A percentile compares a stretch with the other conserved stretches of the same genome.
These are phyloP conservation scores for Malus asiatica DNA, from an alignment of 306 rosid species.

Conservation along the genomic window DNA sequence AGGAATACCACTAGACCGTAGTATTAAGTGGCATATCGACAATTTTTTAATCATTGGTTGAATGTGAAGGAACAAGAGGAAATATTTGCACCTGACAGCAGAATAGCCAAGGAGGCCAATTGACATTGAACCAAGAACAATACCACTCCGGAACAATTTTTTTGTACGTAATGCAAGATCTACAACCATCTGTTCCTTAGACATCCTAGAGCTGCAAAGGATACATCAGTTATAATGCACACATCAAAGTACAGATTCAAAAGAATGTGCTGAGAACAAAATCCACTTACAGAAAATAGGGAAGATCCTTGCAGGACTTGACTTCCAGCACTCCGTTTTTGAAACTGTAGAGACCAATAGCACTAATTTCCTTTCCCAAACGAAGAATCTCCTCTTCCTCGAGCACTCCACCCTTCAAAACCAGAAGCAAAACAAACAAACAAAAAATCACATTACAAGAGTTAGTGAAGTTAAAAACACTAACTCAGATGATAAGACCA, in stretches of 20 bases:
- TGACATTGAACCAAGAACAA: constrained; percentile 61
- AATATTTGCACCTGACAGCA: constrained; percentile 39
- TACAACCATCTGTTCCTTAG: constrained; percentile 72
- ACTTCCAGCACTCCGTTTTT: constrained; percentile 61
- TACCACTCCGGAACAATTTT: constrained; percentile 52
- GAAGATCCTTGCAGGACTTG: constrained; percentile 73
- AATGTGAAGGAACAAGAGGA: too few relatives aligned
- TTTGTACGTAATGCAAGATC: constrained; percentile 49
- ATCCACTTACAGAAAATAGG: constrained; percentile 72
- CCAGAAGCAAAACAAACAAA: not conserved
- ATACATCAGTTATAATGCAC: not conserved
- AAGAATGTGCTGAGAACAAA: not conserved
- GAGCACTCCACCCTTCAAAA: constrained; percentile 71
- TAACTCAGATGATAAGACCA: too few relatives aligned
- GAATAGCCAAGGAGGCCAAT: constrained; percentile 77
- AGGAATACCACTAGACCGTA: too few relatives aligned
- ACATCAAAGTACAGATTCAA: not conserved
- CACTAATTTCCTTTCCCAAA: constrained; percentile 69
- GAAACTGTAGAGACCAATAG: constrained; percentile 66
- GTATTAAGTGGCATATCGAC: too few relatives aligned
- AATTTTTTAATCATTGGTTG: too few relatives aligned
- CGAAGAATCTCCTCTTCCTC: constrained; percentile 91
- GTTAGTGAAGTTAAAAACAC: too few relatives aligned
- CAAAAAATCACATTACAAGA: not conserved
- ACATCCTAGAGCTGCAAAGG: constrained; percentile 65